A percentile compares a stretch with the other conserved stretches of the same genome.
These are phyloP conservation scores for Myrmaecium sp. DNA, from an alignment of 2,329 filamentous ascomycete species.

Conservation along the genomic window DNA sequence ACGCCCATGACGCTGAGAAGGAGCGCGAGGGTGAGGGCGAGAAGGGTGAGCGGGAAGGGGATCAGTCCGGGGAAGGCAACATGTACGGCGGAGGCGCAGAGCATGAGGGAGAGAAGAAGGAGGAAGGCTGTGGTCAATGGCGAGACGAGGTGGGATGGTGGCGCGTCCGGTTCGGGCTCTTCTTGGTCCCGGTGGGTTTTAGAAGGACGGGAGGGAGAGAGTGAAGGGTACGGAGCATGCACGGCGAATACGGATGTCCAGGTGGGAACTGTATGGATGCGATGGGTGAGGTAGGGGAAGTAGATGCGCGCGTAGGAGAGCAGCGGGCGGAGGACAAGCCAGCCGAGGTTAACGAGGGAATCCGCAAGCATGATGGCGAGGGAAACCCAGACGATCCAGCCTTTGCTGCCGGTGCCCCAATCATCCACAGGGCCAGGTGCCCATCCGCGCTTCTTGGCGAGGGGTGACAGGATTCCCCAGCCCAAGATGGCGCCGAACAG, in stretches of 20 bases:
- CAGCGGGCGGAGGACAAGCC: constrained; percentile 52
- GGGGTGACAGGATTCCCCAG: constrained; percentile 78
- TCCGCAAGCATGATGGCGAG: constrained; percentile 94
- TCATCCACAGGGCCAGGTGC: constrained; percentile 72
- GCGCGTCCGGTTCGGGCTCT: constrained; percentile 56
- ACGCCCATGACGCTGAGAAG: constrained; percentile 48
- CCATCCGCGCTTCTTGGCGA: constrained; percentile 77
- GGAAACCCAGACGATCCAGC: constrained; percentile 96
- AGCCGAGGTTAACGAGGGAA: constrained; percentile 71
- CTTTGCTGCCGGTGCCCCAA: constrained; percentile 88
- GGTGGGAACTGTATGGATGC: constrained; percentile 11
- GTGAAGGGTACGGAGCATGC: too few relatives aligned
- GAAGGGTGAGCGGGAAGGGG: constrained; percentile 62
- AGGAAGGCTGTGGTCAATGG: constrained; percentile 55
- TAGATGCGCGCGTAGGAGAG: constrained; percentile 29
- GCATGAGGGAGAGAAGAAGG: constrained; percentile 54
- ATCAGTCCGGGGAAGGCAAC: constrained; percentile 71
- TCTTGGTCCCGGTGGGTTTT: too few relatives aligned
- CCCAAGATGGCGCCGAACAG: constrained; percentile 74
- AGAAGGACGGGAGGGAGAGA: too few relatives aligned
- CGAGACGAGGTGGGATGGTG: constrained; percentile 65
- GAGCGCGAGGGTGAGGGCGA: constrained; percentile 67
- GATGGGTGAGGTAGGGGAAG: constrained; percentile 18
- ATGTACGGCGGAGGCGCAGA: constrained; percentile 71
- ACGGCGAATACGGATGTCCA: too few relatives aligned